Conservation (phyloP, 805 yeast species). For the Myxozyma monticola region DNA sequence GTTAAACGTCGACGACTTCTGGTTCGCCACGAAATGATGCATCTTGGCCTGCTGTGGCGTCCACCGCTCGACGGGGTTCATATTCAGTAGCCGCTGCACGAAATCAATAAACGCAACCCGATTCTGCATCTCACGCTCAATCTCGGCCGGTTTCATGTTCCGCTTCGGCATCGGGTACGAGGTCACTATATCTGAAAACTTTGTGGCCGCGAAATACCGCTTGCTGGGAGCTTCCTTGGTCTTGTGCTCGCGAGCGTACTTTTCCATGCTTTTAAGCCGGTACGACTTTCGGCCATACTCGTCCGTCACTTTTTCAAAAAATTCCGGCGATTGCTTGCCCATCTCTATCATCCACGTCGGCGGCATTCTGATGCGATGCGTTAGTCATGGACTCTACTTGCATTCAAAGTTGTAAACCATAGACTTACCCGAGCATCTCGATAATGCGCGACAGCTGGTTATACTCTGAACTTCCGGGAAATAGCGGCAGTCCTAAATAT, state of each 20-base stretch:
- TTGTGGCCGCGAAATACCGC: constrained; percentile 68
- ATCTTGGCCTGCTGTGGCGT: constrained; percentile 92
- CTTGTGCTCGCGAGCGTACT: constrained; percentile 49
- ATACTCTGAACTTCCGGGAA: constrained; percentile 93
- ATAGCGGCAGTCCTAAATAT: constrained; percentile 85
- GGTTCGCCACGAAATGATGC: constrained; percentile 76
- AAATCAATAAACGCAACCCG: constrained; percentile 75
- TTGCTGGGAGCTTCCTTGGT: constrained; percentile 74
- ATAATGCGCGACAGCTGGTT: constrained; percentile 83
- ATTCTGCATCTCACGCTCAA: constrained; percentile 68
- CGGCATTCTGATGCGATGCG: constrained; percentile 47
- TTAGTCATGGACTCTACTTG: not conserved
- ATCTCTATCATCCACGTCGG: constrained; percentile 96
- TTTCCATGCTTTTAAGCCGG: constrained; percentile 51
- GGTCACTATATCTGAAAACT: constrained; percentile 69
- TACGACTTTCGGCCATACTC: constrained; percentile 41
- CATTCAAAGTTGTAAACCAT: constrained; percentile 25
- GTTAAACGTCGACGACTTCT: constrained; percentile 2
- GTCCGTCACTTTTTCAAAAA: constrained; percentile 52
- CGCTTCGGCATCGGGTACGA: constrained; percentile 57
- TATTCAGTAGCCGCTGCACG: constrained; percentile 68
- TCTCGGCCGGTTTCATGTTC: constrained; percentile 42
- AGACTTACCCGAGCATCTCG: constrained; percentile 62
- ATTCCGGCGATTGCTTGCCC: constrained; percentile 80
- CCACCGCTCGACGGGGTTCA: constrained; percentile 93